Percentiles rank a stretch among this genome's conserved stretches.
phyloP scores from a whole-genome alignment of 2,329 filamentous ascomycete species.

The Epichloe uncinata region DNA sequence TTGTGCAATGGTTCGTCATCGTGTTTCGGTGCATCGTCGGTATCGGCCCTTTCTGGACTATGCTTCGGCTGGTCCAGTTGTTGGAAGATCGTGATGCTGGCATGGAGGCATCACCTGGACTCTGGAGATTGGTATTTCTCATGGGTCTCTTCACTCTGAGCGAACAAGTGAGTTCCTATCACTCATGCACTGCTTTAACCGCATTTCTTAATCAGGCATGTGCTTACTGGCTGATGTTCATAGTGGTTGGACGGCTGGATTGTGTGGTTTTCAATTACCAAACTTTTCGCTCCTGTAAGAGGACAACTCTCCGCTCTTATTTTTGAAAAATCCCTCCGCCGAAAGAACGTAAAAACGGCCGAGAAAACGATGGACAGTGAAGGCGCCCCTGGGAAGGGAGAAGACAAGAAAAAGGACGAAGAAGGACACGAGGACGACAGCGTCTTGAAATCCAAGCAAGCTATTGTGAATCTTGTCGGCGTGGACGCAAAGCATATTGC shows the following conservation, averaged over 20 bases:
- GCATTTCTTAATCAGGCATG: neutral
- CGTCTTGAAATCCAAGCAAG: slow-evolving; percentile 41
- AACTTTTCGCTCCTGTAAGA: slow-evolving; percentile 52
- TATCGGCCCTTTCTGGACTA: slow-evolving; percentile 57
- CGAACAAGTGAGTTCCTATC: slow-evolving; percentile 23
- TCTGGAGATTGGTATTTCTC: slow-evolving; percentile 56
- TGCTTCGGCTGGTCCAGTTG: slow-evolving; percentile 49
- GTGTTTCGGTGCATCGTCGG: slow-evolving; percentile 42
- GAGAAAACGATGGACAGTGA: slow-evolving; percentile 30
- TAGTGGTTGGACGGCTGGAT: slow-evolving; percentile 50
- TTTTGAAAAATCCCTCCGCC: slow-evolving; percentile 63
- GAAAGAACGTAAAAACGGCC: slow-evolving; percentile 61
- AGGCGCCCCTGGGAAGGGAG: slow-evolving; percentile 14
- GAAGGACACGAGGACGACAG: slow-evolving; percentile 42
- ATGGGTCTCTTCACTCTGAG: slow-evolving; percentile 48
- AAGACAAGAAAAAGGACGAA: slow-evolving; percentile 26
- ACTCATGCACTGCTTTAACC: neutral
- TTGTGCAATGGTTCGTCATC: slow-evolving; percentile 46
- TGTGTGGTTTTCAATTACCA: slow-evolving; percentile 52
- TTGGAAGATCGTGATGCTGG: slow-evolving; percentile 43
- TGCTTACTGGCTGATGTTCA: slow-evolving; percentile 4
- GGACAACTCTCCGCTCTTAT: slow-evolving; percentile 58
- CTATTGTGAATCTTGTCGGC: slow-evolving; percentile 66
- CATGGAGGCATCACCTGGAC: slow-evolving; percentile 32
- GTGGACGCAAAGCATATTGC: slow-evolving; percentile 58